Conservation (phyloP, 805 yeast genomes). For the Cephaloascus albidus region DNA sequence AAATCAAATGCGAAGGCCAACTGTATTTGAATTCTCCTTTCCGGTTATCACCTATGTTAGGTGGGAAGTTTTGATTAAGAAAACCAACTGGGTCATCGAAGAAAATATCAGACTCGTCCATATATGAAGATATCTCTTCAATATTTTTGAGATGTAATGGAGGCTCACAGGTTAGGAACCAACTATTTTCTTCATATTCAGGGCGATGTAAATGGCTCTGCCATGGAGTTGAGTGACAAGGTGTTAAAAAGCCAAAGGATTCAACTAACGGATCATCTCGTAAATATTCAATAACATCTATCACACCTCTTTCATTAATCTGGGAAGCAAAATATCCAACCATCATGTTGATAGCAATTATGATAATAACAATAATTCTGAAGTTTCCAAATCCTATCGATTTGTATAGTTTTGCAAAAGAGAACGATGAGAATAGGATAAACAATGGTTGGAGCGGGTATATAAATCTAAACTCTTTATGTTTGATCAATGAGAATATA, state of each 20-base stretch:
- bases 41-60: conserved; percentile 1
- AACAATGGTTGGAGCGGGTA: conserved; percentile 78
- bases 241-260: conserved; percentile 77
- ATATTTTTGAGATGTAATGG: conserved; percentile 40
- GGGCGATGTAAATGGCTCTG: conserved; percentile 70
- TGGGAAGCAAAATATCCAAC: conserved; percentile 46
- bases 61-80: conserved; percentile 44
- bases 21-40: conserved; percentile 18
- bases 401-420: conserved; percentile 2
- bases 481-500: conserved; percentile 59
- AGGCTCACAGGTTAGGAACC: conserved; percentile 91
- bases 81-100: conserved; percentile 60
- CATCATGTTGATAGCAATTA: conserved; percentile 24
- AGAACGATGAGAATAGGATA: conserved; percentile 35
- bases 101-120: conserved; percentile 83
- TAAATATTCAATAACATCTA: conserved; percentile 51
- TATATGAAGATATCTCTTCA: conserved; percentile 32
- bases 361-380: neutral
- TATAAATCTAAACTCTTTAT: conserved; percentile 87
- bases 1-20: conserved; percentile 71
- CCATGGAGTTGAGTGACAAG: conserved; percentile 98
- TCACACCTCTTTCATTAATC: conserved; percentile 82
- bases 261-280: conserved; percentile 26
- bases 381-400: neutral
- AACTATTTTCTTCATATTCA: conserved; percentile 27